These are phyloP conservation scores for Podaxis mareebaensis DNA, from an alignment of 768 basidiomycete genomes.

Conservation along the genomic window DNA sequence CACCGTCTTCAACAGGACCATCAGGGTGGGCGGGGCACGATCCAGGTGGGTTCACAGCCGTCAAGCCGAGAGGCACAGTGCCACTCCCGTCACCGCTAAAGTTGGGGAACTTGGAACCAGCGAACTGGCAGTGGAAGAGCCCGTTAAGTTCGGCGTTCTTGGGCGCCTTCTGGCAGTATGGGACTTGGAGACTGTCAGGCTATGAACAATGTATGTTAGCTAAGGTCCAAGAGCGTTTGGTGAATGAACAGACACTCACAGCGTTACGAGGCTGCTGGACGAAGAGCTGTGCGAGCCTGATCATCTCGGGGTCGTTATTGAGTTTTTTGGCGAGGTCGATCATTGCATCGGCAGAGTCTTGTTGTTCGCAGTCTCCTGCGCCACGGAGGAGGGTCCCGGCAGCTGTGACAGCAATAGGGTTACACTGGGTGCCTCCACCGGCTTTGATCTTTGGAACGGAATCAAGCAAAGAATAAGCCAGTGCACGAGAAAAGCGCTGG, in stretches of 20 bases:
- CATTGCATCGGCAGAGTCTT: conserved; percentile 55
- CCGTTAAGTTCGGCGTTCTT: conserved; percentile 49
- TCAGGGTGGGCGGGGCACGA: conserved; percentile 46
- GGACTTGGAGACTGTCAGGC: conserved; percentile 47
- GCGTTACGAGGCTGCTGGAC: conserved; percentile 53
- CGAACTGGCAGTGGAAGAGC: conserved; percentile 56
- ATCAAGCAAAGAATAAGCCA: conserved; percentile 4
- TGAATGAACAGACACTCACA: conserved; percentile 36
- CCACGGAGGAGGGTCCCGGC: conserved; percentile 63
- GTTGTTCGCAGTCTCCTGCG: conserved; percentile 54
- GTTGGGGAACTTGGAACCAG: conserved; percentile 38
- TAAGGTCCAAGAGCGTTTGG: background rate
- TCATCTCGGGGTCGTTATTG: conserved; percentile 43
- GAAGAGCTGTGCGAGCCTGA: conserved; percentile 46
- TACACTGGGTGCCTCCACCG: conserved; percentile 59
- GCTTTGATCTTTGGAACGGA: conserved; percentile 42
- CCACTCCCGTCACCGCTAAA: conserved; percentile 45
- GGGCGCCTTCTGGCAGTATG: conserved; percentile 52
- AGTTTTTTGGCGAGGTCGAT: conserved; percentile 45
- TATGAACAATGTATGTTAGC: conserved; percentile 17
- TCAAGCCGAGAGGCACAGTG: conserved; percentile 46
- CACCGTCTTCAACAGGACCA: conserved; percentile 46
- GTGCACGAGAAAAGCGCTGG: conserved; percentile 2
- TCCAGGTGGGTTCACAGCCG: conserved; percentile 41
- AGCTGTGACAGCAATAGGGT: conserved; percentile 53